These are phyloP conservation scores for Psilocybe cubensis DNA, from an alignment of 768 basidiomycete genomes.

Conservation along the genomic window DNA sequence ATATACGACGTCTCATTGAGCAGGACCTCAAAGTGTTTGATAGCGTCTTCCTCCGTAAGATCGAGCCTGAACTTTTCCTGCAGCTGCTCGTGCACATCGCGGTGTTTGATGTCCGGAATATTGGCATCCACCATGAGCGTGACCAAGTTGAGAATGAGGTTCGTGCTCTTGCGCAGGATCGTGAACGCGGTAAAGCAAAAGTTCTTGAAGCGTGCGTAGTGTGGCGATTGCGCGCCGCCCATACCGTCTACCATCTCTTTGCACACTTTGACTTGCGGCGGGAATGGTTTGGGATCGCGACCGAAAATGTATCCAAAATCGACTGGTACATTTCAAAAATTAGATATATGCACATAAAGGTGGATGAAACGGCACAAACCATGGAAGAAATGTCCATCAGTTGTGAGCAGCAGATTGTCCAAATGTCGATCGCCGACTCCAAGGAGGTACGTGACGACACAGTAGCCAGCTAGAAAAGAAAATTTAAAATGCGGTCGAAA, in stretches of 20 bases:
- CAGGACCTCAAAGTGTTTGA: slow-evolving; percentile 93
- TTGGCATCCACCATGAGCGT: slow-evolving; percentile 98
- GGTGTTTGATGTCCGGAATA: slow-evolving; percentile 95
- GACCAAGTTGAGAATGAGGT: slow-evolving; percentile 94
- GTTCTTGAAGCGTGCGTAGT: slow-evolving; percentile 94
- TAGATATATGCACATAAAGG: neutral
- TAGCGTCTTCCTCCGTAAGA: slow-evolving; percentile 94
- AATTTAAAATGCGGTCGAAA: slow-evolving; percentile 6
- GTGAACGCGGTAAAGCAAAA: slow-evolving; percentile 98
- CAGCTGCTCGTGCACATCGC: slow-evolving; percentile 85
- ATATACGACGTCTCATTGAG: slow-evolving; percentile 95
- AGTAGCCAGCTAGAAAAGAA: slow-evolving; percentile 83
- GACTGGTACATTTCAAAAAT: slow-evolving; percentile 48
- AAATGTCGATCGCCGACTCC: slow-evolving; percentile 98
- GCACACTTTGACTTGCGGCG: slow-evolving; percentile 97
- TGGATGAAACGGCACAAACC: slow-evolving; percentile 49
- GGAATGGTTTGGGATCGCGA: slow-evolving; percentile 96
- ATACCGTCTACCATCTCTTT: slow-evolving; percentile 99
- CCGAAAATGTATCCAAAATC: slow-evolving; percentile 99
- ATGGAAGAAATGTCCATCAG: slow-evolving; percentile 98
- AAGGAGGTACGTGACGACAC: slow-evolving; percentile 93
- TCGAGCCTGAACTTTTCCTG: slow-evolving; percentile 97
- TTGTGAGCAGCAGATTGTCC: slow-evolving; percentile 90
- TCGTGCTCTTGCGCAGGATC: slow-evolving; percentile 94
- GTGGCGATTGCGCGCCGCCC: slow-evolving; percentile 96